phyloP scores from a whole-genome alignment of 2,329 filamentous ascomycete genomes.

The Lecanicillium sp. region DNA sequence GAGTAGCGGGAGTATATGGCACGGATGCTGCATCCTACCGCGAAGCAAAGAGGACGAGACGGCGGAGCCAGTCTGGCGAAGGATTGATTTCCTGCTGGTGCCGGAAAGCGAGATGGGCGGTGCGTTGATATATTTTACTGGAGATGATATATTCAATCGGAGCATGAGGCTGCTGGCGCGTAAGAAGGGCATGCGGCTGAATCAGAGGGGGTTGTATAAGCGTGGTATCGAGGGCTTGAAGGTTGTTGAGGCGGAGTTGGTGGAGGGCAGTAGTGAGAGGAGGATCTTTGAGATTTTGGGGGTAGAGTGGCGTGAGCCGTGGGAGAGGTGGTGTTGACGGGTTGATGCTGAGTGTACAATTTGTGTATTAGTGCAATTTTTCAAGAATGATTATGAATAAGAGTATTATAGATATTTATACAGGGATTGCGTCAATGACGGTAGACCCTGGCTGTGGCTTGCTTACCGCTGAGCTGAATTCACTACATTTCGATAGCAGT shows the following conservation, averaged over 20 bases:
- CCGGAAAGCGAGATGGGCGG: slow-evolving; percentile 73
- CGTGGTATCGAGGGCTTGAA: slow-evolving; percentile 48
- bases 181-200: slow-evolving; percentile 75
- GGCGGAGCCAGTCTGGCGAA: slow-evolving; percentile 55
- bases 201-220: slow-evolving; percentile 72
- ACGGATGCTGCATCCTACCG: slow-evolving; percentile 72
- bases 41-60: slow-evolving; percentile 22
- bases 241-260: slow-evolving; percentile 56
- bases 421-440: too few species aligned
- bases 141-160: slow-evolving; percentile 89
- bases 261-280: slow-evolving; percentile 70
- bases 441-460: too few species aligned
- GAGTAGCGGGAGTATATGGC: slow-evolving; percentile 81
- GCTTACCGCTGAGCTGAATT: too few species aligned
- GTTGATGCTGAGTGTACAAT: slow-evolving; percentile 5
- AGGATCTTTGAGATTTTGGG: slow-evolving; percentile 74
- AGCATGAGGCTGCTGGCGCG: slow-evolving; percentile 73
- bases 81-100: slow-evolving; percentile 79
- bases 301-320: slow-evolving; percentile 75
- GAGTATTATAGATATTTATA: too few species aligned
- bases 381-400: too few species aligned
- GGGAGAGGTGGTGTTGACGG: slow-evolving; percentile 63
- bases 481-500: too few species aligned
- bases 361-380: neutral
- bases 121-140: slow-evolving; percentile 89